Percentiles rank a stretch among this genome's conserved stretches.
Evolutionary conservation across 768 basidiomycete genomes (phyloP).

Genomic region (Boletus subcaerulescens): DNA sequence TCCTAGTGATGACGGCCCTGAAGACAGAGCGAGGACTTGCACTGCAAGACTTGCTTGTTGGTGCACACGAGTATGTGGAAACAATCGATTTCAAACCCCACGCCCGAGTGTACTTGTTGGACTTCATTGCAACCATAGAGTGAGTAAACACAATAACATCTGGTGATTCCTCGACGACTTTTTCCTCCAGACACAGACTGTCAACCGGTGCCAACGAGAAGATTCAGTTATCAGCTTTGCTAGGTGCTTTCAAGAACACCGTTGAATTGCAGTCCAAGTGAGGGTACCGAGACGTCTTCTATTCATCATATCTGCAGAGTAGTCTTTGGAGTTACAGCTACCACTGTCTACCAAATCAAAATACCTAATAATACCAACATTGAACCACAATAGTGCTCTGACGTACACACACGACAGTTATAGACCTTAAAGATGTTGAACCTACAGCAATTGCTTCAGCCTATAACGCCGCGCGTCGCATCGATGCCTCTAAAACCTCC

Average conservation of each 20-base stretch:
- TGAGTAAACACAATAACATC: conserved; percentile 39
- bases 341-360: neutral
- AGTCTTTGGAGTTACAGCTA: neutral
- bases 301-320: neutral
- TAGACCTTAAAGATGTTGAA: too few relatives aligned
- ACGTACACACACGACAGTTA: neutral
- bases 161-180: neutral
- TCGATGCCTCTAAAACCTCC: neutral
- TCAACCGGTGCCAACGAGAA: conserved; percentile 94
- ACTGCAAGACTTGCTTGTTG: conserved; percentile 88
- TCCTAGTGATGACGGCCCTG: conserved; percentile 75
- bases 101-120: conserved; percentile 87
- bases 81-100: conserved; percentile 82
- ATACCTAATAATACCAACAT: neutral
- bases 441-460: neutral
- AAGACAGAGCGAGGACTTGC: conserved; percentile 94
- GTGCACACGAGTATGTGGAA: conserved; percentile 87
- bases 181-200: conserved; percentile 67
- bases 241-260: conserved; percentile 91
- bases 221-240: conserved; percentile 85
- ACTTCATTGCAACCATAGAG: conserved; percentile 95
- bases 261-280: conserved; percentile 68
- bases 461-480: conserved; percentile 10
- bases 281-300: neutral
- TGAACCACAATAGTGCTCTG: neutral